These are phyloP conservation scores for Blastocystis sp. DNA, from an alignment of 352 stramenopile genomes.

Conservation along the genomic window DNA sequence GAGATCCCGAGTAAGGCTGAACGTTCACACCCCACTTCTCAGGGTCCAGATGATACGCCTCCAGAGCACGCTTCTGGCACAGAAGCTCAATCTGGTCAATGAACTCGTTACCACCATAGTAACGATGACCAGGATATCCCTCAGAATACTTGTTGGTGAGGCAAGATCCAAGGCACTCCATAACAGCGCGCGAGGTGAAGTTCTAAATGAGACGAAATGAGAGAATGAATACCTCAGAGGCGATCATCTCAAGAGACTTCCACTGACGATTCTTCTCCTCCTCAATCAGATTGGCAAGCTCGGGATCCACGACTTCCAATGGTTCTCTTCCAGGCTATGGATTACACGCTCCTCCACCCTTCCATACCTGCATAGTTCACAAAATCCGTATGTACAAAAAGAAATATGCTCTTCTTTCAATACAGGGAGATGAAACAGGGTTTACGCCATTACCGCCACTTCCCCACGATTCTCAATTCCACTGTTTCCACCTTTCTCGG, in stretches of 20 bases:
- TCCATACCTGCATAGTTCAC: too few species aligned
- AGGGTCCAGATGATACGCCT: conserved; percentile 87
- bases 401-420: not conserved
- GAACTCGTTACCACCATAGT: conserved; percentile 98
- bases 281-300: conserved; percentile 85
- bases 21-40: conserved; percentile 95
- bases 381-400: too few species aligned
- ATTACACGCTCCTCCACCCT: not conserved
- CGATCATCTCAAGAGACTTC: conserved; percentile 92
- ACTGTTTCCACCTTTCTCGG: not conserved
- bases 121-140: conserved; percentile 82
- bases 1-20: conserved; percentile 81
- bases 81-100: conserved; percentile 93
- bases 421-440: too few species aligned
- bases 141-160: conserved; percentile 99
- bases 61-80: conserved; percentile 84
- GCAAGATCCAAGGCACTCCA: conserved; percentile 91
- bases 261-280: conserved; percentile 91
- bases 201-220: conserved; percentile 67
- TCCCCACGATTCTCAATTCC: not conserved
- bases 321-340: conserved; percentile 59
- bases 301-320: conserved; percentile 77
- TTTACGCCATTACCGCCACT: too few species aligned
- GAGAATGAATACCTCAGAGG: conserved; percentile 73
- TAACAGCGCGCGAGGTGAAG: conserved; percentile 93